phyloP scores from a whole-genome alignment of 441 rosid genomes.

The Rhodomyrtus psidioides region DNA sequence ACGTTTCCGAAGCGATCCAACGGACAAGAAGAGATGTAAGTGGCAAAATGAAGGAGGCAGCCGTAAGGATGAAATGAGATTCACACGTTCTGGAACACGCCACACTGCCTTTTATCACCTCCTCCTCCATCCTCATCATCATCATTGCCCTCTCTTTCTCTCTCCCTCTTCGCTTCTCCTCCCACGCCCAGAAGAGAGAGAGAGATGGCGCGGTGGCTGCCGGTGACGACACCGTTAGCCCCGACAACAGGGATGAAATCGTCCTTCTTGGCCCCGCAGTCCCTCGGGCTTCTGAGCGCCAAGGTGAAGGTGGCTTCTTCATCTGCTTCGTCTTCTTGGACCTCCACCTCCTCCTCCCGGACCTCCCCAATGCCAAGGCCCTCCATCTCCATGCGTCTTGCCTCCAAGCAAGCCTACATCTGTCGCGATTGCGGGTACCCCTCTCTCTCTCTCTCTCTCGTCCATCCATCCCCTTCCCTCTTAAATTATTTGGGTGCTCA shows the following conservation, averaged over 20 bases:
- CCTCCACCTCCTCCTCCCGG: conserved; percentile 15
- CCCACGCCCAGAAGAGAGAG: not conserved
- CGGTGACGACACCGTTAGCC: conserved; percentile 19
- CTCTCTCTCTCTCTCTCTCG: not conserved
- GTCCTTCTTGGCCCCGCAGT: conserved; percentile 27
- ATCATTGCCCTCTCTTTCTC: not conserved
- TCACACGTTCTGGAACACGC: not conserved
- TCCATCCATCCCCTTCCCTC: not conserved
- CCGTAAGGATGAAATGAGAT: not conserved
- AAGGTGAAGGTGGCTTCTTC: conserved; percentile 17
- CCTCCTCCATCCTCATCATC: not conserved
- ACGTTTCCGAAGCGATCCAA: not conserved
- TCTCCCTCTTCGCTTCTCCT: not conserved
- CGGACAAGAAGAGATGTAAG: not conserved
- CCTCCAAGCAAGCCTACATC: conserved; percentile 80
- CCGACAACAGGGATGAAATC: conserved; percentile 34
- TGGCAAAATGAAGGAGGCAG: not conserved
- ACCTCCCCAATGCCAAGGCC: conserved; percentile 28
- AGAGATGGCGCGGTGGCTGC: conserved; percentile 15
- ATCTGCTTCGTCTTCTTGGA: conserved; percentile 17
- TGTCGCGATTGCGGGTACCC: conserved; percentile 92
- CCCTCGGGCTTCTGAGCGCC: not conserved
- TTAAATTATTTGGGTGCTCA: not conserved
- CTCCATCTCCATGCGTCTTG: conserved; percentile 67
- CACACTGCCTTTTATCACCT: not conserved